These are phyloP conservation scores for Salicornia ramosissima DNA, from an alignment of 148 eudicot genomes.

Conservation along the genomic window DNA sequence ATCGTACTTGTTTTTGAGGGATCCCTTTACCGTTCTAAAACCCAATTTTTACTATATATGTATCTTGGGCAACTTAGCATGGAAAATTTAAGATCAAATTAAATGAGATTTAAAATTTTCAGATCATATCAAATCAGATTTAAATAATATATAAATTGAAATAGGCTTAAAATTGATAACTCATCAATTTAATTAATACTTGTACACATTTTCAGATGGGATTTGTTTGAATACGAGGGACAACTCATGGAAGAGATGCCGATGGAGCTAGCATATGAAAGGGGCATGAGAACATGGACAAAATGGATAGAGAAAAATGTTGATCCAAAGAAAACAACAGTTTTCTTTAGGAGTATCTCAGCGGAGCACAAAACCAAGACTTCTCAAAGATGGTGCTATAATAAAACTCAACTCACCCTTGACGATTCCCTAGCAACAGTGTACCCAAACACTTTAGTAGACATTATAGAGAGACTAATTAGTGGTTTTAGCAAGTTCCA, in stretches of 20 bases:
- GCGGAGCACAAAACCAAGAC: conserved; percentile 15
- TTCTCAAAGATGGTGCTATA: conserved; percentile 18
- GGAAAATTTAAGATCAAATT: too few relatives aligned
- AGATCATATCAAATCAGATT: too few relatives aligned
- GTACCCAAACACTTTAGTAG: conserved; percentile 11
- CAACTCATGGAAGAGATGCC: conserved; percentile 27
- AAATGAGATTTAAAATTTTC: too few relatives aligned
- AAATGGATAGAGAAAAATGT: conserved; percentile 6
- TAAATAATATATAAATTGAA: too few relatives aligned
- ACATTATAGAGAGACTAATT: conserved; percentile 29
- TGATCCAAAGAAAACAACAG: conserved; percentile 9
- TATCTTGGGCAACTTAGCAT: too few relatives aligned
- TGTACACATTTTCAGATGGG: conserved; percentile 39
- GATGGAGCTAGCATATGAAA: conserved; percentile 27
- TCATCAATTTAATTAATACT: background rate
- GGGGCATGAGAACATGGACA: conserved; percentile 45
- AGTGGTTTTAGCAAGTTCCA: background rate
- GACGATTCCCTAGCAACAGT: background rate
- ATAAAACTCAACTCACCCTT: conserved; percentile 5
- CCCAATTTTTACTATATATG: too few relatives aligned
- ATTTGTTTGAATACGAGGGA: conserved; percentile 28
- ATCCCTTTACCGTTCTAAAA: too few relatives aligned
- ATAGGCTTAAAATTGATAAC: too few relatives aligned
- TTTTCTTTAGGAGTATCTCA: conserved; percentile 22
- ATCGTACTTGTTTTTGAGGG: too few relatives aligned